phyloP scores from a whole-genome alignment of 805 yeast genomes.

The Kluyveromyces lactis region DNA sequence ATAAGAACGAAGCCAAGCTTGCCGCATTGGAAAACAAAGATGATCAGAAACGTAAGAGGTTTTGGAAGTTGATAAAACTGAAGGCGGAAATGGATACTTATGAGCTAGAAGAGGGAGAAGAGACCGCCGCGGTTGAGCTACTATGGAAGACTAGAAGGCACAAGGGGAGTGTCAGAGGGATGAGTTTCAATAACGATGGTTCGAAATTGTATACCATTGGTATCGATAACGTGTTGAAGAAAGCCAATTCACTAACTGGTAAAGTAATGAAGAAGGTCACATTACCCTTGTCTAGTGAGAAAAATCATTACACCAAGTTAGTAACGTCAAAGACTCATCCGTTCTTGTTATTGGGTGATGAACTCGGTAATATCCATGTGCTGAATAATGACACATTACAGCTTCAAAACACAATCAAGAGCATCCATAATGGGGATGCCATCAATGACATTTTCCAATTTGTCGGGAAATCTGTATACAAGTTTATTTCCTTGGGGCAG shows the following conservation, averaged over 20 bases:
- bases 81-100: conserved; percentile 4
- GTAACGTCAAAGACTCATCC: conserved; percentile 30
- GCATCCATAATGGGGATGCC: conserved; percentile 66
- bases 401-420: conserved; percentile 39
- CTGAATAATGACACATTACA: conserved; percentile 50
- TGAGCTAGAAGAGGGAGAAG: conserved; percentile 5
- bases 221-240: conserved; percentile 69
- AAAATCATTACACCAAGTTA: conserved; percentile 28
- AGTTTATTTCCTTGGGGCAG: conserved; percentile 72
- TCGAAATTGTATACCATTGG: conserved; percentile 62
- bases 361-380: conserved; percentile 58
- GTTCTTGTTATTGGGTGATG: conserved; percentile 51
- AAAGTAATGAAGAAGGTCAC: conserved; percentile 54
- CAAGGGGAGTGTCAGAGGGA: conserved; percentile 75
- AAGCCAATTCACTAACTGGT: conserved; percentile 64
- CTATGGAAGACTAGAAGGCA: conserved; percentile 86
- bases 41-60: conserved; percentile 32
- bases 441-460: conserved; percentile 66
- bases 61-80: conserved; percentile 35
- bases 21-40: conserved; percentile 1
- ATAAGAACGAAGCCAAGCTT: conserved; percentile 22
- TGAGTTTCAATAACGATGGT: conserved; percentile 48
- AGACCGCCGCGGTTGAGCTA: conserved; percentile 26
- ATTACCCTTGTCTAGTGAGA: conserved; percentile 9
- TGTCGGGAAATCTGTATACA: conserved; percentile 60